phyloP scores from a whole-genome alignment of 2,329 filamentous ascomycete species.

The Cladosporium sp. region DNA sequence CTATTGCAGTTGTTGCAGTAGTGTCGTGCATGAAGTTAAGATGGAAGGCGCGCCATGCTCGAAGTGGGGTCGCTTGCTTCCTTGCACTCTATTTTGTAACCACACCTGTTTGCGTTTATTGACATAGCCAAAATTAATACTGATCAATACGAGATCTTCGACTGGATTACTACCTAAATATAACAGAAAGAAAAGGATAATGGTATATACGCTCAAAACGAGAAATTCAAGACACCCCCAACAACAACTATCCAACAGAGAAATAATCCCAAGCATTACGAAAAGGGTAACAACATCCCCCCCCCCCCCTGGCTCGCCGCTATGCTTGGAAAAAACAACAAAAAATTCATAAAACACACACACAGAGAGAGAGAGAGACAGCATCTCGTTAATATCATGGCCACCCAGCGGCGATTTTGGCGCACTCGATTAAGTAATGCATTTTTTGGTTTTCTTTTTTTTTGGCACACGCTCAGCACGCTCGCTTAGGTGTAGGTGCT shows the following conservation, averaged over 20 bases:
- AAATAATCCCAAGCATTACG: conserved; percentile 10
- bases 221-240: not conserved
- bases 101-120: too few relatives aligned
- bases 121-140: too few relatives aligned
- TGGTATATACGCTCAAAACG: conserved; percentile 16
- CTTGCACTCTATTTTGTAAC: too few relatives aligned
- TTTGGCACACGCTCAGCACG: not conserved
- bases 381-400: conserved; percentile 9
- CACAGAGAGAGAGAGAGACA: conserved; percentile 2
- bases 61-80: not conserved
- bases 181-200: not conserved
- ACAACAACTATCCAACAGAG: not conserved
- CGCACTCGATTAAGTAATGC: not conserved
- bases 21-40: not conserved
- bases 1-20: not conserved
- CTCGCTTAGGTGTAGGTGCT: conserved; percentile 39
- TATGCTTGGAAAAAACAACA: conserved; percentile 15
- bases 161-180: conserved; percentile 7
- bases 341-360: not conserved
- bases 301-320: not conserved
- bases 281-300: not conserved
- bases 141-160: not conserved
- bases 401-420: not conserved
- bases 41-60: not conserved
- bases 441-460: not conserved